Base-by-base conservation (phyloP, 768 basidiomycete genomes). In the Tulasnella sp. region DNA sequence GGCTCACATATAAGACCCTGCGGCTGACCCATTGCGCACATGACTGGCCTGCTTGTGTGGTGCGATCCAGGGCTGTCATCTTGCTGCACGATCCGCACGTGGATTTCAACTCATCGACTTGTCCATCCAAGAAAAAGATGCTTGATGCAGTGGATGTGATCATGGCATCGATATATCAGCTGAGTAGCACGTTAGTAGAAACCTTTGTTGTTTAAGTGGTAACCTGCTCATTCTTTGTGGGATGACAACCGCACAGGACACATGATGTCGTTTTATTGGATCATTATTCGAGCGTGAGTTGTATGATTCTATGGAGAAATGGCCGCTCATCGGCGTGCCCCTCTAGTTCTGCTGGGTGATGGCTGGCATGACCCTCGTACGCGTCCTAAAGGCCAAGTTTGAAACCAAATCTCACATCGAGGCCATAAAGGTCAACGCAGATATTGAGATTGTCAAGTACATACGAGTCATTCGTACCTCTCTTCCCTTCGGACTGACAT, bases 301-400 rank as follows among this genome's bases (percentile, higher is more conserved):
- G 1, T 38, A 26, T 1, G n/a, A 4, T 19, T 27, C n/a, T n/a
- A n/a, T n/a, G n/a, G n/a, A n/a, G n/a, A n/a, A n/a, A n/a, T n/a
- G n/a, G n/a, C n/a, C n/a, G n/a, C n/a, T n/a, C n/a, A n/a, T n/a
- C n/a, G n/a, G n/a, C n/a, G n/a, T n/a, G n/a, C n/a, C n/a, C n/a
- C n/a, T n/a, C n/a, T 30, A 59, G 58, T 59, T 59, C 45, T 59
- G 58, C 48, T 59, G 58, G 58, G 23, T 51, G 21, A 13, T 59
- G 15, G 47, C 49, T 3, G 58, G 58, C 19, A 26, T 41, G 19
- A 42, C 58, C 21, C 45, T 59, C 19, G 41, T 59, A 30, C 58
- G 58, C 11, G 34, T 59, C 58, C 21, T 59, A 15, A 51, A 48
- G 45, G 41, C 34, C 45, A 59, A 51, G 41, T 19, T 59, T 3